Percentiles rank a stretch among this genome's conserved stretches.
Conservation (phyloP, 257 asterid genomes). For the Scutellaria galericulata region DNA sequence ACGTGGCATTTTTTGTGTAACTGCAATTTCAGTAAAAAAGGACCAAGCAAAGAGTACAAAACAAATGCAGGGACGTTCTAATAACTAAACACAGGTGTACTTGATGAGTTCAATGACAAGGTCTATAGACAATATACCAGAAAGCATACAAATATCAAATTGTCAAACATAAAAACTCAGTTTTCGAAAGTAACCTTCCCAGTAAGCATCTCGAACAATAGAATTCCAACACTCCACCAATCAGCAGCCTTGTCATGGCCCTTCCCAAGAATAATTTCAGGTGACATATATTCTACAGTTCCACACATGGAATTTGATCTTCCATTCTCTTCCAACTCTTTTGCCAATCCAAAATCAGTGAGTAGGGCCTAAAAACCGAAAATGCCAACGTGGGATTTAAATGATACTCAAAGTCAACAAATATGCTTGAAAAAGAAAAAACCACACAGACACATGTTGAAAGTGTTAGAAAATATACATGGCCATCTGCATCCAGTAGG, state of each 20-base stretch:
- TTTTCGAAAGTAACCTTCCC: slow-evolving; percentile 51
- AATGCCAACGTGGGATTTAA: slow-evolving; percentile 11
- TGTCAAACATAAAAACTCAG: slow-evolving; percentile 7
- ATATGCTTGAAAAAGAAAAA: background rate
- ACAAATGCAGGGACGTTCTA: background rate
- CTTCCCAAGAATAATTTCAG: slow-evolving; percentile 70
- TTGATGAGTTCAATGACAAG: background rate
- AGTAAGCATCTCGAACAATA: slow-evolving; percentile 65
- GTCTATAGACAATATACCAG: background rate
- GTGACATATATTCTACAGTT: slow-evolving; percentile 75
- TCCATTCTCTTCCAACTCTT: slow-evolving; percentile 54
- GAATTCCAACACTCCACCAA: slow-evolving; percentile 76
- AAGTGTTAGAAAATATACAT: slow-evolving; percentile 46
- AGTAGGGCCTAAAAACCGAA: slow-evolving; percentile 38
- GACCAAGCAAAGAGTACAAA: slow-evolving; percentile 16
- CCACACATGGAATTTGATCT: slow-evolving; percentile 71
- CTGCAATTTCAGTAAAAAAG: background rate
- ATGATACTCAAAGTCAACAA: slow-evolving; percentile 10
- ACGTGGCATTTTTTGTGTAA: background rate
- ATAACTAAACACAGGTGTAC: background rate
- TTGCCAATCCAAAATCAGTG: slow-evolving; percentile 71
- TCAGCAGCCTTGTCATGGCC: slow-evolving; percentile 78
- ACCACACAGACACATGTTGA: background rate
- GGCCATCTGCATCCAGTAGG: slow-evolving; percentile 74
- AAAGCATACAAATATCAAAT: background rate